Base-by-base conservation (phyloP, 1,284 basidiomycete species). In the Neonothopanus nambi region DNA sequence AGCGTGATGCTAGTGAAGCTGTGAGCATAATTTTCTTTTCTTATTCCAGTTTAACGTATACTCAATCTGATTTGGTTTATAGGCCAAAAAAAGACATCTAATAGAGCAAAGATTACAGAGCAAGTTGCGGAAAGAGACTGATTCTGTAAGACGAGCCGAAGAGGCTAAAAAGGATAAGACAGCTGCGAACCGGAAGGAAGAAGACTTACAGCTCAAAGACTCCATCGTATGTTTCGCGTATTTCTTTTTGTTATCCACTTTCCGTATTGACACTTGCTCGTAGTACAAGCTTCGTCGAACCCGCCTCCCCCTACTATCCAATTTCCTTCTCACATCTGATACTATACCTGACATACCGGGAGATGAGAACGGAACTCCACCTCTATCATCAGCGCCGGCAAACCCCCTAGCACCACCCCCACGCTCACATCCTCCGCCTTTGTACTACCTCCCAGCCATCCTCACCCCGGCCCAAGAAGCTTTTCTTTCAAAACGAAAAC, bases 141-240 rank as follows among this genome's bases (percentile, higher is more conserved):
- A 89, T 70, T 76, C 83, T 74, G 87, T 90, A 73, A 82, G 89
- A 68, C 78, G 84, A 67, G 83, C 85, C 60, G 89, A 90, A 76
- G 89, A 91, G 70, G 85, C 84, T 55, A 89, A 89, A 73, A 88
- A 87, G 67, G 87, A 89, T 71, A 88, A 89, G 70, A 81, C 81
- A 39, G 60, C 63, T 36, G 87, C 89, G 43, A 89, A 82, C 67
- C 75, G 87, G 57, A 89, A 83, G 67, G 89, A 91, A 68, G 88
- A 91, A 66, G 89, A 91, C 7, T 66, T 90, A 44, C 85, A 87
- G 63, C 75, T 91, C 43, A 87, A 84, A 67, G 87, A 90, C 62
- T 89, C 87, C 2, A 81, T 91, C 60, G 88, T 89, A 65, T 57
- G 88, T 78, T 18, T 48, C 17, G 39, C 49, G 28, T 13, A 0